Percentiles rank a stretch among this genome's conserved stretches.
Conservation (phyloP, 495 filamentous ascomycete genomes). For the Haplographium delicatum region DNA sequence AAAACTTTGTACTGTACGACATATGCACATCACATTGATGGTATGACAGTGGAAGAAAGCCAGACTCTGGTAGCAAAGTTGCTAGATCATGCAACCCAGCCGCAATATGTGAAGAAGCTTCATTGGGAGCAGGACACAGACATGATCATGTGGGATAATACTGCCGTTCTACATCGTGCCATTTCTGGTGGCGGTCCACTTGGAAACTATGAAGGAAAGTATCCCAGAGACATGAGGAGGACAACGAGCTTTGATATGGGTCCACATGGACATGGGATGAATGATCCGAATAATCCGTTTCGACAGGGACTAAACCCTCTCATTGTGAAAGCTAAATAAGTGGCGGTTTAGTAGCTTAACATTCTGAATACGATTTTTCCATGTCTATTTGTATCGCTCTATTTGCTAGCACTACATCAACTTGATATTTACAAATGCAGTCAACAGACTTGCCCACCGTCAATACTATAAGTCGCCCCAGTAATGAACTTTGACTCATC, state of each 20-base stretch:
- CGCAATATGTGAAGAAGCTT: constrained; percentile 42
- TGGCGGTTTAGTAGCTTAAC: no score
- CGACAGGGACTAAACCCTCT: no score
- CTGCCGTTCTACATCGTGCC: constrained; percentile 47
- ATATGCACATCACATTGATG: constrained; percentile 53
- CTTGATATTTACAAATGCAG: no score
- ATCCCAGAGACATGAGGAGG: no score
- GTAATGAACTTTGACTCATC: constrained; percentile 43
- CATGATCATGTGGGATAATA: constrained; percentile 57
- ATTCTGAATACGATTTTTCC: no score
- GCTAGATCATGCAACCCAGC: constrained; percentile 42
- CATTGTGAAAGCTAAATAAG: no score
- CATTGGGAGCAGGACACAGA: constrained; percentile 45
- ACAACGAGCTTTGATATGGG: no score
- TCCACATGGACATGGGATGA: no score
- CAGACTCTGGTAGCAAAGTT: constrained; percentile 38
- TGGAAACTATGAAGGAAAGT: no score
- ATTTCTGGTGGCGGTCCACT: constrained; percentile 41
- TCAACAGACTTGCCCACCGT: constrained; percentile 22
- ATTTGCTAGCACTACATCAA: no score
- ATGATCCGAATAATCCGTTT: no score
- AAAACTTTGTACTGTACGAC: constrained; percentile 50
- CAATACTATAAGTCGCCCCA: constrained; percentile 45
- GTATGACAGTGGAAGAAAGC: constrained; percentile 30
- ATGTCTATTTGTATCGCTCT: no score